phyloP scores from a whole-genome alignment of 805 yeast genomes.

The Barnettozyma pratensis region DNA sequence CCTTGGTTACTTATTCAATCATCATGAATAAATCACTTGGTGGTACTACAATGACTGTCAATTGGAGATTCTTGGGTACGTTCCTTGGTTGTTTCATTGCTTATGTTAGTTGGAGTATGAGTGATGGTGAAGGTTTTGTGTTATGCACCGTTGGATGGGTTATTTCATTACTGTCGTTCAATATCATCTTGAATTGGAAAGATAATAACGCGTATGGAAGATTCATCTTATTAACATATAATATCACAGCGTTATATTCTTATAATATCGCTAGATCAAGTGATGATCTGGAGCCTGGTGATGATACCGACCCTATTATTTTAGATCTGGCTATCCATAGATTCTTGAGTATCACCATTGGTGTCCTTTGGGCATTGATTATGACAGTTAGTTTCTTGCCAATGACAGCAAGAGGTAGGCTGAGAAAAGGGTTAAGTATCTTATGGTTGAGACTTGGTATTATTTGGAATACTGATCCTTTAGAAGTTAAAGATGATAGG shows the following conservation, averaged over 20 bases:
- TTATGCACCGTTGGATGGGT: constrained; percentile 44
- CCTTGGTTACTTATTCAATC: constrained; percentile 71
- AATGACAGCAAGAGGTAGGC: constrained; percentile 65
- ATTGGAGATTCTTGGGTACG: constrained; percentile 72
- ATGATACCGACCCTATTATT: constrained; percentile 65
- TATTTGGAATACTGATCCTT: constrained; percentile 73
- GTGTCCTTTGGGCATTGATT: constrained; percentile 71
- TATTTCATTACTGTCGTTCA: constrained; percentile 36
- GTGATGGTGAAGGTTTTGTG: constrained; percentile 48
- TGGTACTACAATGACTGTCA: constrained; percentile 75
- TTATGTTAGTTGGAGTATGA: constrained; percentile 49
- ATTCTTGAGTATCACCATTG: constrained; percentile 64
- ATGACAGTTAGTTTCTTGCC: constrained; percentile 67
- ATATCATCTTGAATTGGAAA: constrained; percentile 65
- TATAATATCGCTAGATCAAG: constrained; percentile 55
- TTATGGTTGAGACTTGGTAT: constrained; percentile 80
- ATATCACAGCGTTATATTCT: constrained; percentile 71
- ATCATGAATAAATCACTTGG: constrained; percentile 85
- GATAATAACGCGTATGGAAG: constrained; percentile 56
- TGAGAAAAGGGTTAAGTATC: constrained; percentile 59
- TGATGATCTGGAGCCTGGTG: constrained; percentile 58
- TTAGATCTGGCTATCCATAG: constrained; percentile 76
- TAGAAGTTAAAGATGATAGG: constrained; percentile 33
- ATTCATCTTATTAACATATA: constrained; percentile 69
- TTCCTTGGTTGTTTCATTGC: constrained; percentile 66